Base-by-base conservation (phyloP, 2,329 filamentous ascomycete species). In the Pseudocercospora vitis region DNA sequence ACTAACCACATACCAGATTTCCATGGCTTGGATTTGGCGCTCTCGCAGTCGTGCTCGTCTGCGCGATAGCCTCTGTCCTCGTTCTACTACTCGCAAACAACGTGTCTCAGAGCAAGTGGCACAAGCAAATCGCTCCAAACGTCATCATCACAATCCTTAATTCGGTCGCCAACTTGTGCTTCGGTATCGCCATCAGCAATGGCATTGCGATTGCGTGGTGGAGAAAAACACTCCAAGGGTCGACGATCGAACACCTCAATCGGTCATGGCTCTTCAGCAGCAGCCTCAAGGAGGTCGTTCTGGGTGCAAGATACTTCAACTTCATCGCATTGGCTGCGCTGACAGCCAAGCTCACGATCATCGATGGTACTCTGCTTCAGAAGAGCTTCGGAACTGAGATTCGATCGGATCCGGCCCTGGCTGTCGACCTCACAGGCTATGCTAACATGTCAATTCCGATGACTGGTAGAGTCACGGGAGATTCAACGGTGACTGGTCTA, bases 161-260 rank as follows among this genome's bases (percentile, higher is more conserved):
- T 39, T 59, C 53, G 21, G 44, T 61, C 3, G 32, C 57, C 2
- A 64, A 60, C 24, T 23, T 65, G 4, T 51, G 49, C 26, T 59
- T 65, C 9, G 56, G 58, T 1, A 52, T 65, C 4, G 63, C 63
- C 0, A 65, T 65, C 24, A 61, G 60, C 4, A 61, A 64, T 5
- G 63, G 63, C 6, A 57, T 65, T 14, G 60, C 62, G 0, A 64
- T 64, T 14, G 62, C 63, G 2, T 65, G 63, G 63, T 65, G 62
- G 63, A 49, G 63, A 12, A 59, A 61, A 26, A 60, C 58, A 7
- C 37, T 65, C 1, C 54, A 60, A 35, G 63, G 63, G 7, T 54
- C 56, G 2, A 63, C 62, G 4, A 61, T 64, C 16, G 24, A 59
- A n/a, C 49, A 64, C 14, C 57, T 64, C 2, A 62, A 65, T 28